Base-by-base conservation (phyloP, 2,329 filamentous ascomycete species). In the Colletotrichum incanum region DNA sequence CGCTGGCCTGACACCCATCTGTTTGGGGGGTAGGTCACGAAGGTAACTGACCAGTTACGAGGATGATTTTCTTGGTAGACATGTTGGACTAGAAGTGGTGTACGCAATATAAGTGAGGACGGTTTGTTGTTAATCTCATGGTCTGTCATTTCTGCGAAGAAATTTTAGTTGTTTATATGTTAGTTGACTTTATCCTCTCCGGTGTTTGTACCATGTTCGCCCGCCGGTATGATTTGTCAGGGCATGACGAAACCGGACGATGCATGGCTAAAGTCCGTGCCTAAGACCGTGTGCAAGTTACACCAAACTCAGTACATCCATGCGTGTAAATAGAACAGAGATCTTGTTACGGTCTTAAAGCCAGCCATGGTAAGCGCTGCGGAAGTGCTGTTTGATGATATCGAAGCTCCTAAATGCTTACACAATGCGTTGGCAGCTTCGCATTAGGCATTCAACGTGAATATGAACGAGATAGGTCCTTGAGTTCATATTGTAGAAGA, bases 1-100 rank as follows among this genome's bases (percentile, higher is more conserved):
- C 16, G 37, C 23, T 28, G 55, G 20, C n/a, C 34, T 31, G 47
- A 37, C 11, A 61, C 54, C 45, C 47, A 16, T 20, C n/a, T 11
- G 34, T 34, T 14, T 8, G 5, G 0, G 5, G 28, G 5, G 28
- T 2, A 12, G 9, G 31, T 26, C 18, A 18, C 5, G 18, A 16
- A n/a, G 23, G 23, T 26, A 18, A 72, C 76, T 62, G 65, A 79
- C 79, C 79, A 8, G 80, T 82, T 49, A 82, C 73, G 65, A 80
- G 75, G 45, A 80, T 70, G 37, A 79, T 71, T n/a, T 50, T 80
- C 70, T 79, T 79, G 47, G 75, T 68, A 12, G 74, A 50, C 75
- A 77, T 79, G 59, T 52, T 31, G 49, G 18, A 12, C 5, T 31
- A 18, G 12, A 52, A 31, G 2, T 49, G n/a, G n/a, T n/a, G n/a